phyloP scores from a whole-genome alignment of 1,284 basidiomycete species.

The Tilletia horrida region DNA sequence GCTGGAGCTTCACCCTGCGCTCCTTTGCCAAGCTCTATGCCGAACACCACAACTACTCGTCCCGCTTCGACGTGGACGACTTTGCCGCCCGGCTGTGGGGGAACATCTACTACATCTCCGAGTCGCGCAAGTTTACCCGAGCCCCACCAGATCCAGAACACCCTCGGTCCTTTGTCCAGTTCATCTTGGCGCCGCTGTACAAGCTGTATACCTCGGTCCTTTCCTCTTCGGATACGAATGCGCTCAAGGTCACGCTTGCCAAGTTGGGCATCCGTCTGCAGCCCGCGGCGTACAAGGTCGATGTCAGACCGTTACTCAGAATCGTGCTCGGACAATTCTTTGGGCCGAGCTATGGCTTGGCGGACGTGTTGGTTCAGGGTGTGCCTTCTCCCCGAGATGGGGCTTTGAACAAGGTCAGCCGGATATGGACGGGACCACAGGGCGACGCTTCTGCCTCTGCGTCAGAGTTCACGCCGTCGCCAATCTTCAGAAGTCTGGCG shows the following conservation, averaged over 20 bases:
- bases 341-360: slow-evolving; percentile 74
- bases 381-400: slow-evolving; percentile 78
- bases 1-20: slow-evolving; percentile 90
- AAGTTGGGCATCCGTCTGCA: slow-evolving; percentile 81
- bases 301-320: slow-evolving; percentile 88
- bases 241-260: slow-evolving; percentile 75
- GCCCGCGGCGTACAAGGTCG: slow-evolving; percentile 95
- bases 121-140: slow-evolving; percentile 79
- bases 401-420: slow-evolving; percentile 67
- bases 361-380: slow-evolving; percentile 85
- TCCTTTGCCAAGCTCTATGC: slow-evolving; percentile 97
- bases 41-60: slow-evolving; percentile 66
- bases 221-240: slow-evolving; percentile 76
- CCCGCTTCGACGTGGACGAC: slow-evolving; percentile 60
- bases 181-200: slow-evolving; percentile 93
- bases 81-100: slow-evolving; percentile 90
- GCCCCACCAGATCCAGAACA: slow-evolving; percentile 77
- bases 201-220: slow-evolving; percentile 92
- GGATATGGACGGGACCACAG: slow-evolving; percentile 35
- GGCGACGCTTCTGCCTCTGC: slow-evolving; percentile 2
- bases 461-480: neutral
- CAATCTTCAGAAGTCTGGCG: slow-evolving; percentile 69
- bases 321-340: slow-evolving; percentile 94
- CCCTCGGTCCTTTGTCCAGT: slow-evolving; percentile 86
- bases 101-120: slow-evolving; percentile 87